A percentile compares a stretch with the other conserved stretches of the same genome.
Conservation (phyloP, 2,329 filamentous ascomycete species). For the Fusarium pseudonygamai region DNA sequence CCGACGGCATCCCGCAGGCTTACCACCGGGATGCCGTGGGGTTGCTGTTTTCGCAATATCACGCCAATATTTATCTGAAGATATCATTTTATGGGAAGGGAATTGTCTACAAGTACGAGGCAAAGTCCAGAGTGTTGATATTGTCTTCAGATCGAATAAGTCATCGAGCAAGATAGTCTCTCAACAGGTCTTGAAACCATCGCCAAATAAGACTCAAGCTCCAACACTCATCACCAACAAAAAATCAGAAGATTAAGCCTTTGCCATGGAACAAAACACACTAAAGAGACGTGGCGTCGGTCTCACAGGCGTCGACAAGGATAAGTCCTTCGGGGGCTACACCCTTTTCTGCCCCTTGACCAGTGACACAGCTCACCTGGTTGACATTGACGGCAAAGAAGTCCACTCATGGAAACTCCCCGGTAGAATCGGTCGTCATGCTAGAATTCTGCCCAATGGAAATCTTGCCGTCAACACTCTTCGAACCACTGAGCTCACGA, state of each 20-base stretch:
- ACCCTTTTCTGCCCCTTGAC: constrained; percentile 46
- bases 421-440: constrained; percentile 42
- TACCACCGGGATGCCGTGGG: constrained; percentile 26
- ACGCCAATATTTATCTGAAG: background rate
- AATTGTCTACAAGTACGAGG: background rate
- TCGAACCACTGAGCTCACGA: constrained; percentile 18
- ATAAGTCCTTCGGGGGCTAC: constrained; percentile 41
- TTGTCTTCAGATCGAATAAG: background rate
- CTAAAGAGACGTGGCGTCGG: constrained; percentile 43
- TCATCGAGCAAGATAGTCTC: background rate
- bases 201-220: background rate
- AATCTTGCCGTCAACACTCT: constrained; percentile 47
- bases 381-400: constrained; percentile 44
- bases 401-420: constrained; percentile 45
- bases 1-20: background rate
- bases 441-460: constrained; percentile 41
- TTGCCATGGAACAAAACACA: constrained; percentile 44
- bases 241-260: fast-evolving
- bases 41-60: background rate
- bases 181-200: background rate
- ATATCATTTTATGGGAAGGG: background rate
- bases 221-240: background rate
- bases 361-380: constrained; percentile 37
- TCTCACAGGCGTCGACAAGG: constrained; percentile 42
- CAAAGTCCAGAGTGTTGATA: background rate